These are phyloP conservation scores for Alternaria dauci DNA, from an alignment of 2,329 filamentous ascomycete genomes.

Conservation along the genomic window DNA sequence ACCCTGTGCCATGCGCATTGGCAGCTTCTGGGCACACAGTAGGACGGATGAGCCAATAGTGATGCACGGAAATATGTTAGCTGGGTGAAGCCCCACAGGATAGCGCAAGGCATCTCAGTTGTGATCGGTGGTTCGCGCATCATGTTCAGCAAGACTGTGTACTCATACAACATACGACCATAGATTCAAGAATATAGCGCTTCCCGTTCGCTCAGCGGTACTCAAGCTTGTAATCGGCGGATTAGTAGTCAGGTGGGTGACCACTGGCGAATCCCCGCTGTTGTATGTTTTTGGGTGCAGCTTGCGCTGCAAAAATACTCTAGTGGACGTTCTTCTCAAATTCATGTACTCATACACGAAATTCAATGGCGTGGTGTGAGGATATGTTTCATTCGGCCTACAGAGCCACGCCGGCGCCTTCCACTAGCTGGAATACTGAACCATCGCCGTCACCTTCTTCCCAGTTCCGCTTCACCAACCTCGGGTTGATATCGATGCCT, in stretches of 20 bases:
- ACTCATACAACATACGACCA: too few species aligned
- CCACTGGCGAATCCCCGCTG: too few species aligned
- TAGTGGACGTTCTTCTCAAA: too few species aligned
- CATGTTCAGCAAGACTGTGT: not conserved
- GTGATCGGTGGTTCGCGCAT: not conserved
- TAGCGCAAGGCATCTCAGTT: not conserved
- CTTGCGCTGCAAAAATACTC: too few species aligned
- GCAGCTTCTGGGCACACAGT: constrained; percentile 4
- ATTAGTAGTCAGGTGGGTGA: too few species aligned
- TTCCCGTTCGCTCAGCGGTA: too few species aligned
- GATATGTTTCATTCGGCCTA: not conserved
- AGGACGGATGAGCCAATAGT: not conserved
- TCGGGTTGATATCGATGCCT: constrained; percentile 35
- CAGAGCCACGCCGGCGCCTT: constrained; percentile 16
- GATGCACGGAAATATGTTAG: not conserved
- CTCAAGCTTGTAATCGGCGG: too few species aligned
- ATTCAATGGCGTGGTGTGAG: not conserved
- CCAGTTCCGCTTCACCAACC: constrained; percentile 25
- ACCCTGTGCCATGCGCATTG: constrained; percentile 9
- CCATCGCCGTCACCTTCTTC: not conserved
- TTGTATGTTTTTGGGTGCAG: too few species aligned
- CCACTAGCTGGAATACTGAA: constrained; percentile 14
- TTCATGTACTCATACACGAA: too few species aligned
- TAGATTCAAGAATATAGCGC: too few species aligned
- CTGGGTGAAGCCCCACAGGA: not conserved